phyloP scores from a whole-genome alignment of 139 green algal genomes.

The Micractinium sp. region DNA sequence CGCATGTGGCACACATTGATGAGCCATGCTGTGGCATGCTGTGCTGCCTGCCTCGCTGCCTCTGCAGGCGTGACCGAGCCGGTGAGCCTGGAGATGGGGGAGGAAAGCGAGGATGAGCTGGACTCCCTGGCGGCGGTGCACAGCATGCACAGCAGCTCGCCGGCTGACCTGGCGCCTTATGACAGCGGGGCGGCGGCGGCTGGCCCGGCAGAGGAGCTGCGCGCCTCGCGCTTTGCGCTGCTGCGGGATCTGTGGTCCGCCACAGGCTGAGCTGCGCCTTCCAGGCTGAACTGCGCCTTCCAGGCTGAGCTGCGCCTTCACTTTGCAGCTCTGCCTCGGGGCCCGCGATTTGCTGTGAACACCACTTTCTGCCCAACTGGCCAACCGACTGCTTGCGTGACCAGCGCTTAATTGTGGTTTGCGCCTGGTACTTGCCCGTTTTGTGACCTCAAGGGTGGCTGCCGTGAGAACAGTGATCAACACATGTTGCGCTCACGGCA shows the following conservation, averaged over 20 bases:
- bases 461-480: too few species aligned
- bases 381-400: too few species aligned
- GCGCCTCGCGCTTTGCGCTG: conserved; percentile 47
- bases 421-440: neutral
- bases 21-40: neutral
- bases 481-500: too few species aligned
- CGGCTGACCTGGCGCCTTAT: neutral
- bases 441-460: neutral
- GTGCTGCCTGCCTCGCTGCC: neutral
- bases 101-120: conserved; percentile 65
- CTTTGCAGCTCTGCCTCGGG: too few species aligned
- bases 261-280: neutral
- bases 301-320: too few species aligned
- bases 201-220: conserved; percentile 28
- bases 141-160: too few species aligned
- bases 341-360: too few species aligned
- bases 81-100: conserved; percentile 56
- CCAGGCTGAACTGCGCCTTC: too few species aligned
- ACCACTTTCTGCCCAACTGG: too few species aligned
- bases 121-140: conserved; percentile 30
- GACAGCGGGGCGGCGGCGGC: neutral
- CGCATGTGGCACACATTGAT: too few species aligned
- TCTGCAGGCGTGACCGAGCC: conserved; percentile 51
- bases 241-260: conserved; percentile 55
- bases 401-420: too few species aligned